phyloP scores from a whole-genome alignment of 2,329 filamentous ascomycete species.

The Penicillium glabrum region DNA sequence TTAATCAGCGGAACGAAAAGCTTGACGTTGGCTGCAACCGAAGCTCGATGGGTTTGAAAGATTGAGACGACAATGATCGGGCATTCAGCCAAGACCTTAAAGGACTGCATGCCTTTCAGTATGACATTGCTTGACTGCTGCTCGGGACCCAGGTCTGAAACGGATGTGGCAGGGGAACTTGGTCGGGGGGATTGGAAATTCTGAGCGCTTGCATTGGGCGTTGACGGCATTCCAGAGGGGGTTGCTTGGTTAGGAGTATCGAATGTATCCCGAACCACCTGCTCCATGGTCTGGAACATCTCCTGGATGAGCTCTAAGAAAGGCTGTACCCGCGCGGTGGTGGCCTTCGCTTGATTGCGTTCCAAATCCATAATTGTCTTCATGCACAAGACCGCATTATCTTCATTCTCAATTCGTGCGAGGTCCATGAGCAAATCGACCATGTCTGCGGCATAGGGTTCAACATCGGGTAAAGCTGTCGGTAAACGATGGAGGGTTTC shows the following conservation, averaged over 20 bases:
- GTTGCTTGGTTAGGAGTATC: conserved; percentile 67
- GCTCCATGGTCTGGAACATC: conserved; percentile 92
- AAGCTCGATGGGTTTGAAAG: conserved; percentile 84
- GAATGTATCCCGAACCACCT: conserved; percentile 91
- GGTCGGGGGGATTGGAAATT: conserved; percentile 86
- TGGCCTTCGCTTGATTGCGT: conserved; percentile 83
- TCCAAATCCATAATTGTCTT: conserved; percentile 98
- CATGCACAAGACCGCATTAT: conserved; percentile 97
- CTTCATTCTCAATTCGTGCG: conserved; percentile 91
- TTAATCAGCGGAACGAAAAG: conserved; percentile 94
- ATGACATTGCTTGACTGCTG: conserved; percentile 79
- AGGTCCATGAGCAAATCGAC: conserved; percentile 88
- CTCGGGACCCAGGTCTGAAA: conserved; percentile 78
- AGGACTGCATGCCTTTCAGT: conserved; percentile 94
- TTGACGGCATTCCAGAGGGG: conserved; percentile 52
- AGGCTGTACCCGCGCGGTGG: conserved; percentile 77
- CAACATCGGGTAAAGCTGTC: conserved; percentile 74
- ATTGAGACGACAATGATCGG: conserved; percentile 98
- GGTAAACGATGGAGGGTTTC: conserved; percentile 91
- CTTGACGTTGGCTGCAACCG: conserved; percentile 81
- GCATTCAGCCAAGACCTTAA: conserved; percentile 96
- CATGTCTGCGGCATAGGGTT: conserved; percentile 83
- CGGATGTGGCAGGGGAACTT: conserved; percentile 80
- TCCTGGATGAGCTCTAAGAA: conserved; percentile 93
- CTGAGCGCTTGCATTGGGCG: conserved; percentile 54